Base-by-base conservation (phyloP, 2,329 filamentous ascomycete species). In the Coniochaeta ligniaria region DNA sequence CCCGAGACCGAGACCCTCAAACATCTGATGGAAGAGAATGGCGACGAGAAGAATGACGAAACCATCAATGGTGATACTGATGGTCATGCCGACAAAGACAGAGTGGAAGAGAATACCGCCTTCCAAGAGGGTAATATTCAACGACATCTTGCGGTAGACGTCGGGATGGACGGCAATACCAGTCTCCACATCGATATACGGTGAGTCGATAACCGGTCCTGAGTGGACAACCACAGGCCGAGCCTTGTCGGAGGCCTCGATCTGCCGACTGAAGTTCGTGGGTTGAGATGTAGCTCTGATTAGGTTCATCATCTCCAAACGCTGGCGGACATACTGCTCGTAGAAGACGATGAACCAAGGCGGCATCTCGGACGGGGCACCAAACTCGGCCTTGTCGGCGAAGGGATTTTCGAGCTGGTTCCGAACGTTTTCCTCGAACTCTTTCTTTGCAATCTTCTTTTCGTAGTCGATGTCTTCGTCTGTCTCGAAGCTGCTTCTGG, bases 41-140 rank as follows among this genome's bases (percentile, higher is more conserved):
- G 88, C 88, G 56, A 89, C 75, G 8, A 90, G 78, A 4, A 91
- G 79, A 28, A 90, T 78, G 60, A 87, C 72, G 70, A 90, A 90
- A 4, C 85, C 83, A 1, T 88, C 84, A 1, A 83, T 83, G 22
- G 87, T 87, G 64, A 91, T 87, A 28, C 85, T 88, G 28, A 91
- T 75, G 0, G 88, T 89, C 80, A 90, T 88, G 61, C 87, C 87
- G 60, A 91, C 88, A 70, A 91, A 91, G 62, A 92, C 82, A 63
- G 86, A 90, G 74, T 92, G 89, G 71, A 92, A 92, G 12, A 92
- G 78, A 64, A 92, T 92, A 63, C 89, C 89, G 60, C 89, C 87
- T 72, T 92, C 89, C 6, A 92, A 81, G 2, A 92, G 80, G 5
- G 89, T 83, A 65, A 90, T 91, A 73, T 92, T 89, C 66, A 91